Percentiles rank a stretch among this genome's conserved stretches.
phyloP scores from a whole-genome alignment of 331 rosid species.

The Erythrophleum ivorense region DNA sequence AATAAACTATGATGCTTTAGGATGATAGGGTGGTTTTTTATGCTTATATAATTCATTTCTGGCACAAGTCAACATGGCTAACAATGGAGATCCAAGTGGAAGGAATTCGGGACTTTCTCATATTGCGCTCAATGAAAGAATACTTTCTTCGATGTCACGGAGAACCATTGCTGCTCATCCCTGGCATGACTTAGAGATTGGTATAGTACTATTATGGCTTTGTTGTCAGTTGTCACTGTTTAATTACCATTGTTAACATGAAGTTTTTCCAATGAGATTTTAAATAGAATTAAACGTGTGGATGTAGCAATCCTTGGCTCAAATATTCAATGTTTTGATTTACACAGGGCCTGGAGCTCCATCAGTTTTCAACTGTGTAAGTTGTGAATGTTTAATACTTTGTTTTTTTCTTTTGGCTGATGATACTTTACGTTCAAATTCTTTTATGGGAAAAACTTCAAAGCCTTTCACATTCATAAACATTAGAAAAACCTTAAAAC shows the following conservation, averaged over 20 bases:
- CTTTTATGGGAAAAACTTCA: background rate
- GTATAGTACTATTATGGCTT: slow-evolving; percentile 40
- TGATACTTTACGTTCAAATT: background rate
- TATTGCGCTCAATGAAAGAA: slow-evolving; percentile 81
- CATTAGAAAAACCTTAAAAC: background rate
- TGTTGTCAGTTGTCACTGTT: background rate
- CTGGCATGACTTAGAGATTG: slow-evolving; percentile 98
- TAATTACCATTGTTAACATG: slow-evolving; percentile 9
- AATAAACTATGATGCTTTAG: slow-evolving; percentile 17
- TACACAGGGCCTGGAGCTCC: slow-evolving; percentile 97
- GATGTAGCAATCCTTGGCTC: slow-evolving; percentile 28
- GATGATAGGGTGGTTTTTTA: background rate
- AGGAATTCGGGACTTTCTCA: slow-evolving; percentile 41
- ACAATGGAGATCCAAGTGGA: slow-evolving; percentile 57
- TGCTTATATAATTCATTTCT: slow-evolving; percentile 32
- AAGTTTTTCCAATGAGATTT: background rate
- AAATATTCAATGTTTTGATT: slow-evolving; percentile 39
- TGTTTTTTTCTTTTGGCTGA: background rate
- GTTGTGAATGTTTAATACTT: slow-evolving; percentile 36
- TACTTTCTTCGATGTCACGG: slow-evolving; percentile 80
- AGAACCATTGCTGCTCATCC: slow-evolving; percentile 98
- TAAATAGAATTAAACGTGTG: background rate
- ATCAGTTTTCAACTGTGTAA: slow-evolving; percentile 88
- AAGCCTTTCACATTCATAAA: slow-evolving; percentile 3
- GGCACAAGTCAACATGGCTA: slow-evolving; percentile 62